phyloP scores from a whole-genome alignment of 73 alveolate genomes.

The Stentor roeselii region DNA sequence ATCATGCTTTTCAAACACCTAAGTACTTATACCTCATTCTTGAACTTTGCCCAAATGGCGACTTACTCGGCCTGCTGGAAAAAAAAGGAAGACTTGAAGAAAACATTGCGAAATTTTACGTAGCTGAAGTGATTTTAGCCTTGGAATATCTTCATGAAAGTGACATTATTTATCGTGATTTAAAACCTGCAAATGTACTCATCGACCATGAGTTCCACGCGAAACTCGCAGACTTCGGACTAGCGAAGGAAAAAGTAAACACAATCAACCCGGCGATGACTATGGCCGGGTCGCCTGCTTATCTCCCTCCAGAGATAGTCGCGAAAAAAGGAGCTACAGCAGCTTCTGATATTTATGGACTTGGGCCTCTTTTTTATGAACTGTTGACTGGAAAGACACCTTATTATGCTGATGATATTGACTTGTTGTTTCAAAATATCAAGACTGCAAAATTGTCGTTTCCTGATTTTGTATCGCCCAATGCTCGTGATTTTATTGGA shows the following conservation, averaged over 20 bases:
- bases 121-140: constrained; percentile 66
- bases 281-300: constrained; percentile 97
- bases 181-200: constrained; percentile 92
- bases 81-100: constrained; percentile 45
- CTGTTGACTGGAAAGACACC: constrained; percentile 98
- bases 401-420: constrained; percentile 43
- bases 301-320: constrained; percentile 96
- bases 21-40: constrained; percentile 47
- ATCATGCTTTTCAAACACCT: constrained; percentile 51
- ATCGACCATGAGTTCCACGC: constrained; percentile 77
- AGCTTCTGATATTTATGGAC: constrained; percentile 92
- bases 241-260: constrained; percentile 71
- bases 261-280: constrained; percentile 80
- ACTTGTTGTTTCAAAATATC: constrained; percentile 10
- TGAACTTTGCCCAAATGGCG: constrained; percentile 74
- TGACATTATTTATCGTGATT: constrained; percentile 76
- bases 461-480: not conserved
- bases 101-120: constrained; percentile 52
- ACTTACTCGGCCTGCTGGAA: constrained; percentile 44
- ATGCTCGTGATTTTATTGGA: not conserved
- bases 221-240: constrained; percentile 91
- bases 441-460: not conserved
- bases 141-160: constrained; percentile 46
- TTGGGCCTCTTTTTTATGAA: constrained; percentile 95
- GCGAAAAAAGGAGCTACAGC: constrained; percentile 87